Base-by-base conservation (phyloP, 1,139 yeast genomes). In the Tardiomyces digboiensis region DNA sequence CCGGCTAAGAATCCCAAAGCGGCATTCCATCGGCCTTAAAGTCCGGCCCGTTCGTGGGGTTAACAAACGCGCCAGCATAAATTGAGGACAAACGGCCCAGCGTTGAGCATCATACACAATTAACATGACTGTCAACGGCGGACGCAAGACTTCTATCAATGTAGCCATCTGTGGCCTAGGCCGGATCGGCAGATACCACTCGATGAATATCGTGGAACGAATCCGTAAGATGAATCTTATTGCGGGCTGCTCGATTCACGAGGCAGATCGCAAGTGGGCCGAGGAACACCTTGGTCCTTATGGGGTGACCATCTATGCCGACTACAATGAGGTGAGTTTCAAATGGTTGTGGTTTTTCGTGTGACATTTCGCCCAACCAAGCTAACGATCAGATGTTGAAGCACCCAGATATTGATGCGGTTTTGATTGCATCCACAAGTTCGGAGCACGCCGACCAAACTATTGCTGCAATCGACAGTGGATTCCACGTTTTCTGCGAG, bases 111-210 rank as follows among this genome's bases (percentile, higher is more conserved):
- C n/a, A n/a, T n/a, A n/a, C n/a, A n/a, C n/a, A n/a, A n/a, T 16
- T 3, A 26, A 8, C 8, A 26, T 26, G 33, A 40, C 21, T 29
- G 19, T 16, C 19, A 21, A 39, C n/a, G 36, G 36, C 20, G 36
- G 10, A 7, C 16, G 12, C 33, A 38, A 42, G 20, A 45, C 29
- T 26, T 36, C 29, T 20, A 46, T 51, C 4, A 50, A 48, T n/a
- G 36, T 45, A 33, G 54, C 52, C 38, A 45, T 50, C 42, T 47
- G 49, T 26, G 57, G 57, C 18, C 44, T 52, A 33, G 57, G 57
- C 26, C 46, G 57, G 36, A 53, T 53, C 40, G 57, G 57, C 21
- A 42, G 47, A 38, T 49, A 52, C 38, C 57, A 53, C 38, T 46
- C 56, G 29, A 42, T 39, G 42, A 51, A 51, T 46, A 39, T 52